These are phyloP conservation scores for Malassezia sp. DNA, from an alignment of 1,284 basidiomycete species.

Conservation along the genomic window DNA sequence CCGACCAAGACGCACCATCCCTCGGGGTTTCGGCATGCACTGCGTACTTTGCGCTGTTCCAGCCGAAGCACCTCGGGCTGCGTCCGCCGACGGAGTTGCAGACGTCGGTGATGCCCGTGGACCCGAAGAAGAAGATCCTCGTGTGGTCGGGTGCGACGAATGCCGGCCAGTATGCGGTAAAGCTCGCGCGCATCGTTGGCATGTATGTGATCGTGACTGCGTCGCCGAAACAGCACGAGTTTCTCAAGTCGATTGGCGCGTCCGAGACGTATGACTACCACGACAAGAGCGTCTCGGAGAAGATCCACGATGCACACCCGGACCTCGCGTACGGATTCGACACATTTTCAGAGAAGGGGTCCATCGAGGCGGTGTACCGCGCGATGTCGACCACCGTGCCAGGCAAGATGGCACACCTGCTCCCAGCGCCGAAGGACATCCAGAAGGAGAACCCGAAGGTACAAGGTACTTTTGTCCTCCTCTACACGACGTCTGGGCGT, in stretches of 20 bases:
- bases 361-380: slow-evolving; percentile 25
- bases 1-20: slow-evolving; percentile 20
- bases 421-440: slow-evolving; percentile 33
- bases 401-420: slow-evolving; percentile 28
- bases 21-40: slow-evolving; percentile 36
- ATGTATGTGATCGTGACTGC: slow-evolving; percentile 52
- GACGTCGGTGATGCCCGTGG: slow-evolving; percentile 17
- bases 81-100: slow-evolving; percentile 17
- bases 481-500: slow-evolving; percentile 28
- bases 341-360: slow-evolving; percentile 38
- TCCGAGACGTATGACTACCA: slow-evolving; percentile 50
- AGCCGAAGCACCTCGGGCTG: slow-evolving; percentile 18
- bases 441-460: slow-evolving; percentile 27
- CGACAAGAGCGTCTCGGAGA: slow-evolving; percentile 38
- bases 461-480: slow-evolving; percentile 30
- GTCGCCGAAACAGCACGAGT: slow-evolving; percentile 42
- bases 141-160: slow-evolving; percentile 55
- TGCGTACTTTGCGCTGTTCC: slow-evolving; percentile 19
- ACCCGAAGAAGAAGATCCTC: slow-evolving; percentile 27
- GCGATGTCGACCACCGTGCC: slow-evolving; percentile 22
- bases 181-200: slow-evolving; percentile 46
- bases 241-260: slow-evolving; percentile 35
- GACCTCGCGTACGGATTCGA: slow-evolving; percentile 34
- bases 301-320: slow-evolving; percentile 33
- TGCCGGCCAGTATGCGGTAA: slow-evolving; percentile 50